Base-by-base conservation (phyloP, 31 red algal species). In the Endocladia muricata region DNA sequence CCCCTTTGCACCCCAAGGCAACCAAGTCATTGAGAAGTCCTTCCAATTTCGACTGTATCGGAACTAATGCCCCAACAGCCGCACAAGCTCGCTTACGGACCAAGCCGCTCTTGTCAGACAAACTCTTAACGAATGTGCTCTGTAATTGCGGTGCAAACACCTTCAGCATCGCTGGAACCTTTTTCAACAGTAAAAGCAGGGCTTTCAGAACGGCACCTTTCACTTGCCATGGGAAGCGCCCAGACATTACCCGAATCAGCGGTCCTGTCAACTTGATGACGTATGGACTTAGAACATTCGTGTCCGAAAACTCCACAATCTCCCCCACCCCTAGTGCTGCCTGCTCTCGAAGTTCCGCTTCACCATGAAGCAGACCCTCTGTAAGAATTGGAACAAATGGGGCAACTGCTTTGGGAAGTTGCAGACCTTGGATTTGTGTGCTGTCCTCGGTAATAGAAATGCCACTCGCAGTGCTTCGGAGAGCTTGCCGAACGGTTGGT, bases 91-190 rank as follows among this genome's bases (percentile, higher is more conserved):
- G 78, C 19, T 68, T 49, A n/a, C 94, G 83, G 1, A 97, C 88
- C 19, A 93, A 30, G 0, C 84, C 75, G 40, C 68, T 82, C 19
- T 38, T 55, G 47, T 99, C 96, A 19, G 58, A 49, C 25, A 95
- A 63, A 44, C 77, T 78, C 67, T 94, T 94, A 55, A 95, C 41
- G 57, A 95, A 92, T 40, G 84, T 88, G 47, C 79, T 90, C 59
- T 99, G 96, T 9, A 99, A 64, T 40, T 94, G 91, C 28, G 96
- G 96, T 3, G 68, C 88, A 67, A 99, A 91, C 19, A 84, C 55
- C 7, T 82, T 56, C 51, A 97, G 58, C 81, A 84, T 78, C 26
- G 52, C 29, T 1, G 65, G 54, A 1, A 49, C 70, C 32, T 73
- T 86, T 49, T 82, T 73, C 33, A 92, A 43, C 51, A 95, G 33